These are phyloP conservation scores for Lunularia cruciata DNA, from an alignment of 225 moss, liverwort and hornwort species.

Conservation along the genomic window DNA sequence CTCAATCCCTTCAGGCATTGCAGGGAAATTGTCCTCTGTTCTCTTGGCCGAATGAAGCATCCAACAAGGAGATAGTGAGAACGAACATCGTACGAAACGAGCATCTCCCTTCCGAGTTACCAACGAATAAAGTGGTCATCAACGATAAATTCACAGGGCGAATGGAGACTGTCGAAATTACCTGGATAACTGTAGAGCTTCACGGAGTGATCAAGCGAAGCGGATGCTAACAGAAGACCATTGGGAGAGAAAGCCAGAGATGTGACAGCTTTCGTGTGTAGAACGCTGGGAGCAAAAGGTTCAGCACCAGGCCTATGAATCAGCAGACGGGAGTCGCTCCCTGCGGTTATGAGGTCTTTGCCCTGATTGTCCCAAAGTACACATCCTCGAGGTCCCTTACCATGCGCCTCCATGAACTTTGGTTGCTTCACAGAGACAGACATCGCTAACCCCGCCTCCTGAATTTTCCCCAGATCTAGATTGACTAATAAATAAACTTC, in stretches of 20 bases:
- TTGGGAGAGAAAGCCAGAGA: constrained; percentile 38
- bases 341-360: constrained; percentile 38
- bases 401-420: constrained; percentile 44
- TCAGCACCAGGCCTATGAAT: constrained; percentile 25
- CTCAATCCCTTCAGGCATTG: too few species aligned
- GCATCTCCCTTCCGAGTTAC: too few species aligned
- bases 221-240: constrained; percentile 42
- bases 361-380: constrained; percentile 42
- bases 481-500: too few species aligned
- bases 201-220: constrained; percentile 43
- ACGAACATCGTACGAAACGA: too few species aligned
- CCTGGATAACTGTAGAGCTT: constrained; percentile 52
- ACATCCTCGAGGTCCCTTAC: constrained; percentile 35
- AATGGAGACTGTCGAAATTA: constrained; percentile 31
- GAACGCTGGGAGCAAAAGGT: constrained; percentile 27
- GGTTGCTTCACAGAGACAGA: constrained; percentile 29
- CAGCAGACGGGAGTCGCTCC: constrained; percentile 41
- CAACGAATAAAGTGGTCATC: too few species aligned
- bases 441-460: constrained; percentile 6
- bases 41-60: too few species aligned
- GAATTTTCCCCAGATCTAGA: neutral
- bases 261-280: constrained; percentile 43
- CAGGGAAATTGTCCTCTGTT: too few species aligned
- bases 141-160: too few species aligned
- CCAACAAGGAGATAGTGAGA: too few species aligned